Evolutionary conservation across 177 flowering plant species (phyloP).

Genomic region (Vitis hybrid): DNA sequence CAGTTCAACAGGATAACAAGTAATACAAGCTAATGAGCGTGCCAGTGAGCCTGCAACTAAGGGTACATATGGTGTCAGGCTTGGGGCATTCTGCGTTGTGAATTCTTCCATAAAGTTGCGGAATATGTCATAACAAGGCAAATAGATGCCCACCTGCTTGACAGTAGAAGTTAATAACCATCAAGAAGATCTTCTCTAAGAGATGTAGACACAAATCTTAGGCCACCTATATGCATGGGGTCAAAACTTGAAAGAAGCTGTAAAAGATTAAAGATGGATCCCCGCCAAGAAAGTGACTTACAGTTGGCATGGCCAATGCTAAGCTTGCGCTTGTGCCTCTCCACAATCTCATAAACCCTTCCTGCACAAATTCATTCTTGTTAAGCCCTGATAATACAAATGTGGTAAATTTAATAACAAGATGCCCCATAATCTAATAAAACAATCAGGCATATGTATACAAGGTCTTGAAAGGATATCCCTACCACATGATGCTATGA

Average conservation of each 20-base stretch:
- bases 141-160: constrained; percentile 87
- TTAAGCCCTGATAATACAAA: constrained; percentile 9
- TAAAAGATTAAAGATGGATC: not conserved
- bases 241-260: not conserved
- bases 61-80: constrained; percentile 78
- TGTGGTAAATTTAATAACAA: not conserved
- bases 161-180: not conserved
- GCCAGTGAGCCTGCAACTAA: constrained; percentile 87
- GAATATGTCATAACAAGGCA: constrained; percentile 91
- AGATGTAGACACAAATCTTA: not conserved
- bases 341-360: constrained; percentile 85
- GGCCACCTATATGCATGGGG: not conserved
- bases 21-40: constrained; percentile 81
- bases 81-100: constrained; percentile 56
- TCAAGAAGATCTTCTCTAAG: not conserved
- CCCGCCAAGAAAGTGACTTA: constrained; percentile 31
- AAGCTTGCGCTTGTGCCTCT: constrained; percentile 95
- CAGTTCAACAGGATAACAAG: constrained; percentile 92
- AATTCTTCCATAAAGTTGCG: constrained; percentile 72
- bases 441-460: no score
- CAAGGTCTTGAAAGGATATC: no score
- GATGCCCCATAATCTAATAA: no score
- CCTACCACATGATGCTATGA: no score
- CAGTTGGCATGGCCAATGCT: constrained; percentile 92
- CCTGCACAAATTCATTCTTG: constrained; percentile 50